Evolutionary conservation across 768 basidiomycete species (phyloP), one percentile per base, ranked within the genome.

Genomic region (Kockovaella imperatae): DNA sequence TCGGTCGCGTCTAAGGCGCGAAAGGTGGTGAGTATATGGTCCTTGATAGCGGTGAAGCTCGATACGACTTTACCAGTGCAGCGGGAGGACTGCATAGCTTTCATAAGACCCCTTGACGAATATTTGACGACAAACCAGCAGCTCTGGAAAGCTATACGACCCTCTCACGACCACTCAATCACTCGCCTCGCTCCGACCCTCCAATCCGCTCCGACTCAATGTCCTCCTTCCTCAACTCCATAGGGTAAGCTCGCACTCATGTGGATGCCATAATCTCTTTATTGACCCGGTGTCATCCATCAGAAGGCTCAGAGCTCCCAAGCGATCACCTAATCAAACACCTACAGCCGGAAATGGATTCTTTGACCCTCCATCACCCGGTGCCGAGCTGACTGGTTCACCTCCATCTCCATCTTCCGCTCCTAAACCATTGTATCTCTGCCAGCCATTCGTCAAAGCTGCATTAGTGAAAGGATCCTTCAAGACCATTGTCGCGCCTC

Each of bases 391-490:
- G 26, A 42, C 42, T 8, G 21, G 45, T 8, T 44, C 42, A 23
- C 51, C 56, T 39, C 35, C 43, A 21, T 36, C 8, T 28, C 40
- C 57, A 42, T n/a, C n/a, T n/a, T 42, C 52, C 30, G 45, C 40
- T 15, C 53, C 57, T 5, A 68, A 64, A 47, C 72, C 72, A 5
- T 47, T 96, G 15, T 95, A 93, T 67, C 78, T 96, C 10, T 93
- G 85, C 71, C 85, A 86, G 45, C 91, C 91, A 3, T 97, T 97
- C 70, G 87, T 86, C 47, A 90, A 93, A 60, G 84, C 89, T 1
- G 88, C 93, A 0, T 78, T 97, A 35, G 91, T 97, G 50, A 96
- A 93, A 71, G 93, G 93, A 20, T 95, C 90, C 73, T 96, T 95
- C 77, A 96, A 93, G 75, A 95, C 90, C 3, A 96, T 97, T 62